Evolutionary conservation across 2,329 filamentous ascomycete genomes (phyloP), one percentile per base, ranked within the genome.

Genomic region (Aspergillus pseudoterreus): DNA sequence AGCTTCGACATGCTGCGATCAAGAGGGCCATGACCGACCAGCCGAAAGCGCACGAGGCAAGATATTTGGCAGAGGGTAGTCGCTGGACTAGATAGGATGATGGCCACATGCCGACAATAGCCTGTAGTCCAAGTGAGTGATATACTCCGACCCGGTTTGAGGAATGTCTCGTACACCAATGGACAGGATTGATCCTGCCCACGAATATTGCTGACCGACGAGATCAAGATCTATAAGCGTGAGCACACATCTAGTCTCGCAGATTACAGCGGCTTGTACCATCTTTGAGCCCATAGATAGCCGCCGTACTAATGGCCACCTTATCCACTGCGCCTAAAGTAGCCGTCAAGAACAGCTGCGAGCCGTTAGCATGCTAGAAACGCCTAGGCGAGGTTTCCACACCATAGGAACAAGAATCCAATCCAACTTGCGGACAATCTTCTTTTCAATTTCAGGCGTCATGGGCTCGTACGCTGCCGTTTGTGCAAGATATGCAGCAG

Each of bases 371-470:
- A 43, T 47, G 32, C 19, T 43, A 8, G 15, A n/a, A 8, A 38
- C n/a, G 17, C 17, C 17, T 17, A 10, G 21, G 22, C 4, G 14
- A 17, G 35, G 15, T 21, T 9, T 22, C 81, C 57, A 79, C 17
- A 84, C 69, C 41, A 84, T 69, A 1, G 82, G 80, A n/a, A 84
- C 75, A 11, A 84, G 68, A 12, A 70, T 70, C 60, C 69, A 72
- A 60, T 84, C 82, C 52, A 84, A 82, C 63, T 82, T 82, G 17
- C 75, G 71, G 38, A 83, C 55, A 43, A 68, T 24, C 39, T 50
- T 61, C 35, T 51, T 63, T 53, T 67, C 65, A 14, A 54, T 54
- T 32, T 59, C 57, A 4, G 54, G 49, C 2, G 63, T 53, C 52
- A 66, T 41, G 4, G 63, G 59, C 1, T 55, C 57, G 14, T 61